These are phyloP conservation scores for Citrus glauca DNA, from an alignment of 345 rosid species.

Conservation along the genomic window DNA sequence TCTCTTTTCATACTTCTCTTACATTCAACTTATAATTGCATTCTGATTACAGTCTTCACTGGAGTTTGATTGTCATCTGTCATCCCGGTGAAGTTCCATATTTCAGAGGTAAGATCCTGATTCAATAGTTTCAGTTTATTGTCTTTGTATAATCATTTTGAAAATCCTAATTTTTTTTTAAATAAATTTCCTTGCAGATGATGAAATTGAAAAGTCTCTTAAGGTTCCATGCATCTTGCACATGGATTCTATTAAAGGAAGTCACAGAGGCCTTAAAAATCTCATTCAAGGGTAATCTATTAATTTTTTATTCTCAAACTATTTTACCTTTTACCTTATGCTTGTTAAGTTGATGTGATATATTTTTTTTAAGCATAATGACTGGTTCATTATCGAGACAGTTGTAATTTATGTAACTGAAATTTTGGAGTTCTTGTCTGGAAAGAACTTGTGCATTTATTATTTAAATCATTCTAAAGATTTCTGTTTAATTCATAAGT, in stretches of 20 bases:
- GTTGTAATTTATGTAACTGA: background rate
- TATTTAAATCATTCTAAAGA: background rate
- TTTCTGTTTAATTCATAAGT: background rate
- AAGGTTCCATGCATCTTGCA: constrained; percentile 84
- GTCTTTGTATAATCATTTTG: constrained; percentile 11
- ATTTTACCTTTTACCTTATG: background rate
- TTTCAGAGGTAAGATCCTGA: constrained; percentile 46
- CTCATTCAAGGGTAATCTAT: constrained; percentile 71
- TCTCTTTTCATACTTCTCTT: background rate
- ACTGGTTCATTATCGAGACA: background rate
- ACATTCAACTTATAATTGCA: constrained; percentile 22
- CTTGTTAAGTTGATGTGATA: background rate
- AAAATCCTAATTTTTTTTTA: background rate
- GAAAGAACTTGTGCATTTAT: background rate
- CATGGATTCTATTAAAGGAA: constrained; percentile 96
- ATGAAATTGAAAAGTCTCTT: constrained; percentile 31
- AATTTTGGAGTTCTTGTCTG: background rate
- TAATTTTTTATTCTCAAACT: background rate
- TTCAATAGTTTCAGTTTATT: background rate
- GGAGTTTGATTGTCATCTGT: constrained; percentile 94
- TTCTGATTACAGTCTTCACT: constrained; percentile 70
- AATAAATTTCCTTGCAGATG: constrained; percentile 34
- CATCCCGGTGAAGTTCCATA: constrained; percentile 78
- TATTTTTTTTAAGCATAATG: background rate
- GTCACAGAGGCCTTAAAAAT: constrained; percentile 81